Base-by-base conservation (phyloP, 352 stramenopile genomes). In the Pythium dissotocum region DNA sequence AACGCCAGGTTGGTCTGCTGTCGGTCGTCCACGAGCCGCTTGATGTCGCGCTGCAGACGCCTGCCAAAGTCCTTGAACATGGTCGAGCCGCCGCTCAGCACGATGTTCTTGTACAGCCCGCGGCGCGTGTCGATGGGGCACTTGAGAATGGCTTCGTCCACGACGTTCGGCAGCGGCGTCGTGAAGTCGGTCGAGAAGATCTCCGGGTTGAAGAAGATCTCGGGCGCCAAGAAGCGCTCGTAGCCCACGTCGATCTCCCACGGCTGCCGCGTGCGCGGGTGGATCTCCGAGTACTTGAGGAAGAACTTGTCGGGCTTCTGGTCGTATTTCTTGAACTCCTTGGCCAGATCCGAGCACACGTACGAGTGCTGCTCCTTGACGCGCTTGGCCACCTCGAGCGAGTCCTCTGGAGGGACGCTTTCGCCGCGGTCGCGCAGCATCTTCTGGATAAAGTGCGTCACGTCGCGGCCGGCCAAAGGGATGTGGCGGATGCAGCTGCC, bases 191-290 rank as follows among this genome's bases (percentile, higher is more conserved):
- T 95, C 52, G 84, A 97, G 73, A 98, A 98, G 64, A 99, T 98
- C 76, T 99, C 95, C 6, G 96, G 96, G 74, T 98, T 98, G 73
- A 99, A 98, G 73, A 98, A 98, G 65, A 99, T 97, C 76, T 99
- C 96, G 12, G 95, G 95, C 40, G 90, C 96, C 55, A 99, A 61
- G 73, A 99, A 99, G 9, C 92, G 85, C 75, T 99, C 96, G 71
- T 91, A 93, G 49, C 95, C 95, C 24, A 99, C 83, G 70, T 98
- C 91, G 69, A 95, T 93, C 67, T 82, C 66, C 89, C 89, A 98
- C 52, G 76, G 77, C 75, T 96, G 84, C 72, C 89, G 90, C 35
- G 88, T 97, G 35, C 83, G 83, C 54, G 79, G 70, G 65, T 95
- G 78, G 56, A 91, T 46, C 65, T 95, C 93, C 21, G 70, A 71